Evolutionary conservation across 805 yeast genomes (phyloP), one percentile per base, ranked within the genome.

Genomic region (Yamadazyma endophytica): DNA sequence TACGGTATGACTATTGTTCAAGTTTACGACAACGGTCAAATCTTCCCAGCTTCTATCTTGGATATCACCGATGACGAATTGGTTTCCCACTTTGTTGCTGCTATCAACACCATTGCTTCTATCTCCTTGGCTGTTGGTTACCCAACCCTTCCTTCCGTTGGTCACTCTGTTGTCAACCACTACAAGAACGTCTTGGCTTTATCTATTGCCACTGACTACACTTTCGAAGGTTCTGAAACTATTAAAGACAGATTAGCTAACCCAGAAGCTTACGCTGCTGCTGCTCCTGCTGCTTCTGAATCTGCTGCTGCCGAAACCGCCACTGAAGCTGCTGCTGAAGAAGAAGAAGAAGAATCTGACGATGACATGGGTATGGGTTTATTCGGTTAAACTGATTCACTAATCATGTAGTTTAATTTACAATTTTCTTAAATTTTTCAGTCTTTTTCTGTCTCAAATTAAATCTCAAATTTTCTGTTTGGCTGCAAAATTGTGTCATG

Each of bases 181-280:
- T 92, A 92, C 94, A 92, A 92, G 94, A 83, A 90, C 78, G 79
- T 92, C 64, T 78, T 92, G 70, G 96, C 97, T 61, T 79, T 92
- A 62, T 94, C 98, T 50, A 77, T 92, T 73, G 98, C 96, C 64
- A 81, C 97, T 63, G 96, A 92, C 70, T 92, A 89, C 86, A 84
- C 96, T 64, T 92, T 82, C 77, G 97, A 94, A 75, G 97, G 96
- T 71, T 85, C 96, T 54, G 99, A 89, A 79, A 89, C 90, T 53
- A 82, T 92, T 77, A 87, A 87, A 84, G 99, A 92, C 84, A 86
- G 97, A 77, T 77, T 92, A 61, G 97, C 96, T 70, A 90, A 92
- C 94, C 99, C 99, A 70, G 97, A 92, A 49, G 96, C 96, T 70
- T 92, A 90, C 75, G 98, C 97, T 65, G 82, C 97, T 61, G 94